Evolutionary conservation across 768 basidiomycete species (phyloP).

Genomic region (Rhodotorula babjevae): DNA sequence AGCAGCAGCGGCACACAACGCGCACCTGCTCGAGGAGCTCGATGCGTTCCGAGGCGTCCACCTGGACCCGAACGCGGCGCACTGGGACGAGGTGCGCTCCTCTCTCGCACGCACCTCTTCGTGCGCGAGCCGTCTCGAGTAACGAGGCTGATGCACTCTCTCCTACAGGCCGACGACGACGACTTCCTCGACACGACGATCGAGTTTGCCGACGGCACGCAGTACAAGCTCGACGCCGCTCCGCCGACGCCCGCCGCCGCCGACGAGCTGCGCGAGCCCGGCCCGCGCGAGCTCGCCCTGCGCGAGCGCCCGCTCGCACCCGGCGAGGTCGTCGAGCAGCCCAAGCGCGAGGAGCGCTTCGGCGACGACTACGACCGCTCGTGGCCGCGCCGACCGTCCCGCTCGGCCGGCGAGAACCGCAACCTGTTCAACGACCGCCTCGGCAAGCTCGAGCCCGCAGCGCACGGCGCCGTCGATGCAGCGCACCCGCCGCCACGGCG

Average conservation of each 20-base stretch:
- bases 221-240: slow-evolving; percentile 62
- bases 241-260: slow-evolving; percentile 27
- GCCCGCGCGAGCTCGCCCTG: slow-evolving; percentile 30
- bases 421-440: slow-evolving; percentile 93
- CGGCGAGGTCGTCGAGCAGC: slow-evolving; percentile 49
- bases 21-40: slow-evolving; percentile 69
- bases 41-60: slow-evolving; percentile 94
- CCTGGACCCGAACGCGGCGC: slow-evolving; percentile 84
- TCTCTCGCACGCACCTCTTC: neutral
- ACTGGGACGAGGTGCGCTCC: slow-evolving; percentile 88
- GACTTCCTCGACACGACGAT: slow-evolving; percentile 83
- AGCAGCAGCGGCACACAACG: slow-evolving; percentile 57
- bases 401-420: slow-evolving; percentile 51
- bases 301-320: slow-evolving; percentile 31
- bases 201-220: slow-evolving; percentile 91
- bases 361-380: slow-evolving; percentile 92
- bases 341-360: slow-evolving; percentile 81
- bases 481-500: slow-evolving; percentile 41
- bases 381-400: slow-evolving; percentile 60
- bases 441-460: slow-evolving; percentile 72
- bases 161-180: slow-evolving; percentile 57
- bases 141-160: no score
- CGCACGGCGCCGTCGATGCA: neutral
- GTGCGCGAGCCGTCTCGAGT: neutral
- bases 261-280: slow-evolving; percentile 42